Evolutionary conservation across 2,329 filamentous ascomycete species (phyloP), one percentile per base, ranked within the genome.

Genomic region (Verticillium dahliae): DNA sequence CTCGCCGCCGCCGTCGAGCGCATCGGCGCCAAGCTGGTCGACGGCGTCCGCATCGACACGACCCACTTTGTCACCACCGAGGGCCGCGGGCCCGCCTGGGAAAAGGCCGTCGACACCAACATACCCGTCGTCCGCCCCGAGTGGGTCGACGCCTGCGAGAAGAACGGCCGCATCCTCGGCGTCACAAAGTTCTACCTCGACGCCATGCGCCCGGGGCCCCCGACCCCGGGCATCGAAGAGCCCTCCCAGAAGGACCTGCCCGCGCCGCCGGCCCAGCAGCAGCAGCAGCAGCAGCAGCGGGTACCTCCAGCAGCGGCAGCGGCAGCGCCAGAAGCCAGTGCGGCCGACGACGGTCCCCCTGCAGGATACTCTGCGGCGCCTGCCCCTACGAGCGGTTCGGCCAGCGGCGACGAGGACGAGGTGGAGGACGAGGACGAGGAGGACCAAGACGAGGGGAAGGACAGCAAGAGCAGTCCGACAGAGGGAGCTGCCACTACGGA

Each of bases 21-120:
- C 67, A 96, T 99, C 68, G 95, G 95, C 57, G 95, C 92, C 64
- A 97, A 95, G 80, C 81, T 98, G 66, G 90, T 92, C 62, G 94
- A 97, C 68, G 85, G 85, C 13, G 92, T 98, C 59, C 86, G 94
- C 69, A 98, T 99, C 71, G 95, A 99, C 74, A 99, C 95, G 1
- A 99, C 95, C 15, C 95, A 99, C 76, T 99, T 99, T 73, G 92
- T 99, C 63, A 98, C 94, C 65, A 96, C 92, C 10, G 95, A 99
- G 74, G 93, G 93, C 35, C 82, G 93, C 61, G 95, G 95, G 37
- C 83, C 90, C 58, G 84, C 89, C 13, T 99, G 95, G 95, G 95
- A 99, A 78, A 96, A 95, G 80, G 95, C 95, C 1, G 89, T 94
- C 35, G 94, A 98, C 79, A 96, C 93, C 85, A 99, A 98, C 74